Evolutionary conservation across 805 yeast genomes (phyloP).

Genomic region (Barnettozyma vustinii): DNA sequence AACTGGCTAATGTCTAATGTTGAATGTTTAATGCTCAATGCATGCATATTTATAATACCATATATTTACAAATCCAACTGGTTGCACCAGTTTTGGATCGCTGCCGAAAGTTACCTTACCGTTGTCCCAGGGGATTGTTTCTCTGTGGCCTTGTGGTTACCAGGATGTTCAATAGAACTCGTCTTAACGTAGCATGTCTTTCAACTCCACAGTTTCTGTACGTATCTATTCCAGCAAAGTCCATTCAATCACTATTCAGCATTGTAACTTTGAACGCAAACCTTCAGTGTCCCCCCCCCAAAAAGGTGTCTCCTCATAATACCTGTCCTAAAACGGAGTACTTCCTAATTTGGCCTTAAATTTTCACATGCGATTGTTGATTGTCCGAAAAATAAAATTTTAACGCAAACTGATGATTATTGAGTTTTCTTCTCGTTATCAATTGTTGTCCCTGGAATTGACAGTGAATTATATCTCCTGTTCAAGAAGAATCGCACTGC

Average conservation of each 20-base stretch:
- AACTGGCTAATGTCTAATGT: constrained; percentile 1
- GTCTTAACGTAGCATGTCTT: no score
- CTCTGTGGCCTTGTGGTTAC: no score
- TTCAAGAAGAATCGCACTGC: not conserved
- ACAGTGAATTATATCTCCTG: not conserved
- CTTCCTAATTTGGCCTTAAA: not conserved
- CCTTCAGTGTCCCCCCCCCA: not conserved
- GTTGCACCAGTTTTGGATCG: not conserved
- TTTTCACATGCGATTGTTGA: constrained; percentile 1
- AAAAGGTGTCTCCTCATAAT: not conserved
- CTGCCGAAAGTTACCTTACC: not conserved
- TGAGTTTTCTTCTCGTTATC: not conserved
- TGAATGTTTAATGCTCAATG: no score
- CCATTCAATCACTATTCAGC: not conserved
- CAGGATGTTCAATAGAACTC: not conserved
- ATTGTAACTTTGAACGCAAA: no score
- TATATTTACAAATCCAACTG: not conserved
- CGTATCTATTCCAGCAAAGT: not conserved
- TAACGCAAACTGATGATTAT: not conserved
- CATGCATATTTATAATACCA: no score
- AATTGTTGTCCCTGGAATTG: not conserved
- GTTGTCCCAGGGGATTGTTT: no score
- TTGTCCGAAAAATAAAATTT: not conserved
- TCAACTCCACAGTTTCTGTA: no score
- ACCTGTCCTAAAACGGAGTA: not conserved